Conservation (phyloP, 306 rosid species). For the Pachyrhizus erosus region DNA sequence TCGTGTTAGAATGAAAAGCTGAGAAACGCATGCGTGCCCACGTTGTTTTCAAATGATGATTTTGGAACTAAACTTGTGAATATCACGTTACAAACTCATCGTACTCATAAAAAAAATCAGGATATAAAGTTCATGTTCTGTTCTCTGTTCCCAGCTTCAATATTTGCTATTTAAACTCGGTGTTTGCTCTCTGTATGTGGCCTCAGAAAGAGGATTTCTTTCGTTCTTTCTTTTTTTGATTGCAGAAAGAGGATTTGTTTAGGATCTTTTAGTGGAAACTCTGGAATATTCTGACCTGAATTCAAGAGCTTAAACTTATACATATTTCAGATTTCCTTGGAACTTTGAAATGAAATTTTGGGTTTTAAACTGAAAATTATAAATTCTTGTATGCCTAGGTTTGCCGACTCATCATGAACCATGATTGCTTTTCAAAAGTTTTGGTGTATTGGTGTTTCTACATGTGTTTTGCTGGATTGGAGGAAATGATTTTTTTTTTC, state of each 20-base stretch:
- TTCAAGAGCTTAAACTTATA: background rate
- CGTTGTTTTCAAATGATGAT: background rate
- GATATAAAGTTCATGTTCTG: background rate
- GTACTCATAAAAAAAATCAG: too few species aligned
- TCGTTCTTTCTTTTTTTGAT: too few species aligned
- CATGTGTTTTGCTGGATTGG: background rate
- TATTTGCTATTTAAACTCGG: too few species aligned
- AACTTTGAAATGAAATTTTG: constrained; percentile 4
- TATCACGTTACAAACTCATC: background rate
- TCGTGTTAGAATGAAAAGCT: too few species aligned
- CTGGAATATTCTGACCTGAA: background rate
- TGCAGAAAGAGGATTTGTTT: background rate
- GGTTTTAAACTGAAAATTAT: background rate
- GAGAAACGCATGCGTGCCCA: too few species aligned
- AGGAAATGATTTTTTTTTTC: background rate
- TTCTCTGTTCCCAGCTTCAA: background rate
- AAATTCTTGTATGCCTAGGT: background rate
- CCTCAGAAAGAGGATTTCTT: background rate
- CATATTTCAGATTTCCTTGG: background rate
- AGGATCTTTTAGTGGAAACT: background rate
- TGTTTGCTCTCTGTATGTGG: background rate
- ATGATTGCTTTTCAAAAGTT: background rate
- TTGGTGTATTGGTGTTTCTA: background rate
- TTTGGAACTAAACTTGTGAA: background rate
- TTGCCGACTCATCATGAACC: background rate